These are phyloP conservation scores for Lasiosphaeriaceae sp. DNA, from an alignment of 495 filamentous ascomycete species.

Conservation along the genomic window DNA sequence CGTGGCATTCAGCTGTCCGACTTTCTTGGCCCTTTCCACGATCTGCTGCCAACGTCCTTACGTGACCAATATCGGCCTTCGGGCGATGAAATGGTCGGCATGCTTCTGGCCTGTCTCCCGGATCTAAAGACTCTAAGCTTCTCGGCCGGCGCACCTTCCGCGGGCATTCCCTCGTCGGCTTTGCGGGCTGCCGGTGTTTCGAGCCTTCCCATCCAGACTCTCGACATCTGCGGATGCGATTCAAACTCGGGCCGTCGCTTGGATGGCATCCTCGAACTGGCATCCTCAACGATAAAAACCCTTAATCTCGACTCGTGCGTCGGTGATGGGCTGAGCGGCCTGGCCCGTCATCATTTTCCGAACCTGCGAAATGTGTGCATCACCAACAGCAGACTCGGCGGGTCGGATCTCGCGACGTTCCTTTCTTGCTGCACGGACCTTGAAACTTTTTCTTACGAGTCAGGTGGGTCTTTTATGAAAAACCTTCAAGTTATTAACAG, in stretches of 20 bases:
- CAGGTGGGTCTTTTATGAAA: conserved; percentile 1
- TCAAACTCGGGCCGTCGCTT: not conserved
- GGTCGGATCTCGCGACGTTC: conserved; percentile 4
- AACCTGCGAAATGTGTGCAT: conserved; percentile 14
- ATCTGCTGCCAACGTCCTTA: not conserved
- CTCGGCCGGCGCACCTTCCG: not conserved
- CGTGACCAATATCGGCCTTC: conserved; percentile 2
- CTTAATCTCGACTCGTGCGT: conserved; percentile 10
- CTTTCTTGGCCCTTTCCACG: conserved; percentile 13
- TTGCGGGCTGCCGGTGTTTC: conserved; percentile 14
- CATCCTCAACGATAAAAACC: conserved; percentile 8
- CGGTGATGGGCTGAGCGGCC: not conserved
- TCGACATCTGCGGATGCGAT: conserved; percentile 9
- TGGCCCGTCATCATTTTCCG: conserved; percentile 9
- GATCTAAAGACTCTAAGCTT: conserved; percentile 9
- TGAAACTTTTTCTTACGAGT: conserved; percentile 15
- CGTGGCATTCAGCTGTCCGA: conserved; percentile 12
- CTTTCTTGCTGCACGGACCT: conserved; percentile 12
- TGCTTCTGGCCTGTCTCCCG: conserved; percentile 16
- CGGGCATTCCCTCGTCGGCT: conserved; percentile 10
- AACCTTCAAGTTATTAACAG: not conserved
- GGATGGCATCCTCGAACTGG: conserved; percentile 15
- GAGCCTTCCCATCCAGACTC: conserved; percentile 11
- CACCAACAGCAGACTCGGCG: conserved; percentile 2
- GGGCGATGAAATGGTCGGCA: conserved; percentile 7